Evolutionary conservation across 2,329 filamentous ascomycete genomes (phyloP).

Genomic region (Alternaria arbusti): DNA sequence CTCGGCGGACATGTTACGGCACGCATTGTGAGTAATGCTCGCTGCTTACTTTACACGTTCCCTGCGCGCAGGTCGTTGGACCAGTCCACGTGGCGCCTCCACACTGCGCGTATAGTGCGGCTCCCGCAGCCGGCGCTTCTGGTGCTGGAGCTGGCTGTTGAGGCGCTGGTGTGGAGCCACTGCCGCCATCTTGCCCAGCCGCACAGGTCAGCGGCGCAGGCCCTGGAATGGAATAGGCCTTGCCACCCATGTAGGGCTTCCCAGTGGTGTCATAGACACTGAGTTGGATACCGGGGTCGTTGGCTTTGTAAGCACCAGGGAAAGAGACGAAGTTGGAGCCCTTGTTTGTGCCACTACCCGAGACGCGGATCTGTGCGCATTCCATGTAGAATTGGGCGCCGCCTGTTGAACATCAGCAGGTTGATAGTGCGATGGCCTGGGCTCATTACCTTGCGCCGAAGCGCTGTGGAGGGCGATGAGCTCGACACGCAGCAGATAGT

Average conservation of each 20-base stretch:
- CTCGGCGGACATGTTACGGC: not conserved
- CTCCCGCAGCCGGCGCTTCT: not conserved
- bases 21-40: constrained; percentile 37
- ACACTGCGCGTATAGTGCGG: constrained; percentile 26
- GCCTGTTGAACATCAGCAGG: not conserved
- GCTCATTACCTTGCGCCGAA: constrained; percentile 8
- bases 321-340: constrained; percentile 26
- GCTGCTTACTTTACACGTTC: constrained; percentile 35
- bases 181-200: not conserved
- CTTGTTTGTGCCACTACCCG: constrained; percentile 22
- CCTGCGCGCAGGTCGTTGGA: constrained; percentile 32
- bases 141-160: not conserved
- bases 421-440: not conserved
- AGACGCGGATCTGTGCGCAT: constrained; percentile 34
- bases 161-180: not conserved
- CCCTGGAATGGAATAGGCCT: constrained; percentile 55
- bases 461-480: constrained; percentile 51
- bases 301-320: constrained; percentile 32
- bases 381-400: constrained; percentile 28
- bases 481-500: constrained; percentile 50
- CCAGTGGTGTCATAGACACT: constrained; percentile 24
- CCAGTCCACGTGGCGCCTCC: constrained; percentile 27
- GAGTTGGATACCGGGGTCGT: constrained; percentile 28
- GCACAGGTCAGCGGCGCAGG: constrained; percentile 55
- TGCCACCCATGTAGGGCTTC: constrained; percentile 20